Conservation (phyloP, 306 rosid genomes). For the Malus sieversii region DNA sequence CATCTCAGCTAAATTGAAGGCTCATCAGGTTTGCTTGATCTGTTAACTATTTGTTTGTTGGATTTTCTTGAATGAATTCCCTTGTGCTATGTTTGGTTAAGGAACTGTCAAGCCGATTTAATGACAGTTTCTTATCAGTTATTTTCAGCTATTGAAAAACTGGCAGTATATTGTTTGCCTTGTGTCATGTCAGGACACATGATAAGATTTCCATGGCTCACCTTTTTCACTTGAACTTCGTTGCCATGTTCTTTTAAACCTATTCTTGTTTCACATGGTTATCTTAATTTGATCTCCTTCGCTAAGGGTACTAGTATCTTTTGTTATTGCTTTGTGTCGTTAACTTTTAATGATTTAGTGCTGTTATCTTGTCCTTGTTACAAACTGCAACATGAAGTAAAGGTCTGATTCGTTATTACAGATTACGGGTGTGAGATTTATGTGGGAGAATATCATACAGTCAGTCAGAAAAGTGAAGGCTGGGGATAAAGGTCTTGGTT, state of each 20-base stretch:
- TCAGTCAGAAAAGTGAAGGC: conserved; percentile 80
- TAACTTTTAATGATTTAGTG: not conserved
- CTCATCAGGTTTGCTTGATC: conserved; percentile 63
- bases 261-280: not conserved
- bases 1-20: conserved; percentile 79
- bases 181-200: not conserved
- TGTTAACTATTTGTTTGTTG: not conserved
- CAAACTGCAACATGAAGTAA: not conserved
- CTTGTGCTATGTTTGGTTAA: not conserved
- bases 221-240: not conserved
- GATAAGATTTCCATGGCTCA: not conserved
- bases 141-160: not conserved
- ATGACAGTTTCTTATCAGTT: not conserved
- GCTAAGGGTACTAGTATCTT: not conserved
- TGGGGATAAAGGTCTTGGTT: conserved; percentile 98
- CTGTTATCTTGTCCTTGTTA: not conserved
- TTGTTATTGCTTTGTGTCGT: not conserved
- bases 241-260: not conserved
- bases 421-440: conserved; percentile 83
- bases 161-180: not conserved
- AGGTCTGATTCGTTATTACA: conserved; percentile 29
- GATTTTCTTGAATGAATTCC: not conserved
- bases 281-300: not conserved
- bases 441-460: conserved; percentile 98
- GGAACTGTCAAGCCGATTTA: not conserved